phyloP scores from a whole-genome alignment of 192 early-diverging fungal genomes.

The Coemansia interrupta region DNA sequence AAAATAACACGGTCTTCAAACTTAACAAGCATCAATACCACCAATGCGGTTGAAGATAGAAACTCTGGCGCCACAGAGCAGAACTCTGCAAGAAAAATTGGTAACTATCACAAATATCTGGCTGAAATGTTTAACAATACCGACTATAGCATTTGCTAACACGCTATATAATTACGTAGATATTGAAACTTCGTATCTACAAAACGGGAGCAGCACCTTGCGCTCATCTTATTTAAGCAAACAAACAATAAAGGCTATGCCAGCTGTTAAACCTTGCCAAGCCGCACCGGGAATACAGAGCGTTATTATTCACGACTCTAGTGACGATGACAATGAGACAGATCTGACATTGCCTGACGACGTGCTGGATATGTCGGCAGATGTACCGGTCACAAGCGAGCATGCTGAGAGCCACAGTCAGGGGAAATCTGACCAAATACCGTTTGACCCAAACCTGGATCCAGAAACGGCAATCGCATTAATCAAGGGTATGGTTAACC shows the following conservation, averaged over 20 bases:
- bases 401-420: background rate
- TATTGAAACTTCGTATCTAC: too few relatives aligned
- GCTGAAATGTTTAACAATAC: too few relatives aligned
- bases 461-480: conserved; percentile 12
- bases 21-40: background rate
- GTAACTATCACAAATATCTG: too few relatives aligned
- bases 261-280: background rate
- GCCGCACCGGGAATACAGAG: background rate
- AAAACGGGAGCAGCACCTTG: background rate
- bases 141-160: too few relatives aligned
- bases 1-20: background rate
- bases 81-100: too few relatives aligned
- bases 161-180: too few relatives aligned
- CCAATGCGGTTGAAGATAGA: background rate
- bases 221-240: background rate
- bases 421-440: background rate
- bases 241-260: background rate
- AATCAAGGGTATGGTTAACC: conserved; percentile 18
- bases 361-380: background rate
- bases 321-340: conserved; percentile 18
- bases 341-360: conserved; percentile 22
- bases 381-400: background rate
- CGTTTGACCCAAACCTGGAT: conserved; percentile 24
- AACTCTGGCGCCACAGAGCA: background rate
- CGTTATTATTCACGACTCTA: conserved; percentile 28